Evolutionary conservation across 768 basidiomycete species (phyloP), one percentile per base, ranked within the genome.

Genomic region (Russula griseocarnosa): DNA sequence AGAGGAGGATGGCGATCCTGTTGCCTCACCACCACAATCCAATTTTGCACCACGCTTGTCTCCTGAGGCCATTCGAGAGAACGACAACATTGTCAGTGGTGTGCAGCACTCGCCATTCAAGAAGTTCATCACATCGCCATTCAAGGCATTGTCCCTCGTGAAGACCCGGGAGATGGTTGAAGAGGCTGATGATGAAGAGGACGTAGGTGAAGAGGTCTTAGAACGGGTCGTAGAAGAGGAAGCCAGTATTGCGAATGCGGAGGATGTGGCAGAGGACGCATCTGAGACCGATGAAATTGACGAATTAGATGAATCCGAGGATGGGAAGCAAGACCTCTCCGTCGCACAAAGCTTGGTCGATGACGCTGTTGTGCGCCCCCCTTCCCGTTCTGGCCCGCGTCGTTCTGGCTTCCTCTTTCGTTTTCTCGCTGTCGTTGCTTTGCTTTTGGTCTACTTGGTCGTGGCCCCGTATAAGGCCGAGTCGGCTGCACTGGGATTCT

Each of bases 401-500:
- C 20, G 56, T 42, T 38, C 56, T n/a, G 52, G 74, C 30, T 68
- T 76, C 64, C 61, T 83, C 47, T 55, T 79, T 16, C 79, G 79
- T n/a, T 30, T 84, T n/a, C 24, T 87, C 3, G 34, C 24, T 20
- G 51, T 69, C 58, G 62, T 78, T 63, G 60, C 78, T 6, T 65
- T 79, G 32, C 64, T 77, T 11, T 62, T 80, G 26, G 70, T 74
- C 20, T 66, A 74, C 36, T 26, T 69, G 26, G 59, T 65, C 10
- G 57, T 63, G 24, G 32, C 68, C 69, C 77, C 78, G 20, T 89
- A 84, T 78, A 92, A 91, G 75, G 63, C 68, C 14, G 84, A 88
- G 68, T 91, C 91, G 6, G 77, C 85, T 3, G 73, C 79, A 13
- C 85, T 94, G 68, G 92, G 92, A 5, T 94, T 84, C 74, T 94